Evolutionary conservation across 2,329 filamentous ascomycete genomes (phyloP), one percentile per base, ranked within the genome.

Genomic region (Fusarium anguioides): DNA sequence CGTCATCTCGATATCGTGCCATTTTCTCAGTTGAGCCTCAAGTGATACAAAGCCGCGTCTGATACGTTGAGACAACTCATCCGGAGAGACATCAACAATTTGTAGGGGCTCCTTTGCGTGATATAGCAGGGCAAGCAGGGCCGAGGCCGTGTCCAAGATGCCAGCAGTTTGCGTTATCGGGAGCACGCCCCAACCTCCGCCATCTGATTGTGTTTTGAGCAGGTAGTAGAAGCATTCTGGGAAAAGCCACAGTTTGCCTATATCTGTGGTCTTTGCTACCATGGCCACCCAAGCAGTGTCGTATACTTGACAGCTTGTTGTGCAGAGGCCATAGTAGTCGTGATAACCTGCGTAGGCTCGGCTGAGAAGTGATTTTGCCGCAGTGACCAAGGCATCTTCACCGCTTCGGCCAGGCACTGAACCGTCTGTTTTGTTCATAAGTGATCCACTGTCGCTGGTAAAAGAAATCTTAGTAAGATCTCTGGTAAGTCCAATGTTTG

Each of bases 251-350:
- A 20, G 4, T 4, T 44, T 50, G 0, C 8, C 14, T 24, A 17
- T 17, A 3, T 20, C 17, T 2, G 27, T 36, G 0, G 7, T 37
- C 12, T 51, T 57, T 2, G 37, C 3, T 21, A 57, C 20, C 53
- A 57, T 57, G 11, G 53, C 27, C 4, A 51, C 46, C 53, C 53
- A 57, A 12, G 46, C 53, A 5, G 53, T 51, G n/a, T 57, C 53
- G 21, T 57, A 57, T 3, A 51, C 37, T 20, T 57, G 46, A 6
- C 31, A 37, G 24, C 37, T 57, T 0, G 53, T 57, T 4, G 53
- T 42, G 23, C 53, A 29, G 0, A 57, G 29, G 2, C 53, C 53
- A 2, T 57, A 57, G 8, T 57, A 26, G 18, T 26, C 14, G n/a
- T 57, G 21, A n/a, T 51, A 29, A 9, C 29, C 51, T 1, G 20